A percentile compares a stretch with the other conserved stretches of the same genome.
These are phyloP conservation scores for Penicillium egyptiacum DNA, from an alignment of 495 filamentous ascomycete genomes.

Conservation along the genomic window DNA sequence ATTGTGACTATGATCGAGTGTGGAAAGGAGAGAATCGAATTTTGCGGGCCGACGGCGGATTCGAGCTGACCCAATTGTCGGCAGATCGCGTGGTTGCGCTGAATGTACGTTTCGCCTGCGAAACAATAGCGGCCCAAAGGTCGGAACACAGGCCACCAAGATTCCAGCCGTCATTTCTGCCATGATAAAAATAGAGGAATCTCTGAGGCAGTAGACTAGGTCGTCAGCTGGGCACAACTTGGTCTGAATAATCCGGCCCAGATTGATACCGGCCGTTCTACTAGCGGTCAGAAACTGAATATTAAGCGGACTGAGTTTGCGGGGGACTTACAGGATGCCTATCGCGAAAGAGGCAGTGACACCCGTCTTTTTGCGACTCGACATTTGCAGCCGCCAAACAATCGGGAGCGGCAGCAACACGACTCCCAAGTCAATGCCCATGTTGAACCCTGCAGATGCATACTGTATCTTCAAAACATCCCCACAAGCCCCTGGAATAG, in stretches of 20 bases:
- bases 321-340: constrained; percentile 17
- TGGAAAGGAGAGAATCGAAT: constrained; percentile 6
- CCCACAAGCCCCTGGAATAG: constrained; percentile 17
- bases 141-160: constrained; percentile 20
- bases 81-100: constrained; percentile 4
- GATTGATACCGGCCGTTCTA: constrained; percentile 19
- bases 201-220: constrained; percentile 15
- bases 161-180: constrained; percentile 21
- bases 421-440: constrained; percentile 20
- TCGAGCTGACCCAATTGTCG: constrained; percentile 9
- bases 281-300: neutral
- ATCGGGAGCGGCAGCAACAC: constrained; percentile 22
- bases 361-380: constrained; percentile 17
- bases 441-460: constrained; percentile 24
- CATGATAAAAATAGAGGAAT: constrained; percentile 18
- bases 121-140: constrained; percentile 20
- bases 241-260: constrained; percentile 22
- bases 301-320: neutral
- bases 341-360: constrained; percentile 17
- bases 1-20: neutral
- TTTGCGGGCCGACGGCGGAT: neutral
- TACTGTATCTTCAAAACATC: constrained; percentile 16
- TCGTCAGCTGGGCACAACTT: constrained; percentile 13
- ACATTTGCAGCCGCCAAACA: constrained; percentile 20
- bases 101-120: neutral